Percentiles rank a stretch among this genome's conserved stretches.
Evolutionary conservation across 305 asterid species (phyloP).

Genomic region (Striga hermonthica): DNA sequence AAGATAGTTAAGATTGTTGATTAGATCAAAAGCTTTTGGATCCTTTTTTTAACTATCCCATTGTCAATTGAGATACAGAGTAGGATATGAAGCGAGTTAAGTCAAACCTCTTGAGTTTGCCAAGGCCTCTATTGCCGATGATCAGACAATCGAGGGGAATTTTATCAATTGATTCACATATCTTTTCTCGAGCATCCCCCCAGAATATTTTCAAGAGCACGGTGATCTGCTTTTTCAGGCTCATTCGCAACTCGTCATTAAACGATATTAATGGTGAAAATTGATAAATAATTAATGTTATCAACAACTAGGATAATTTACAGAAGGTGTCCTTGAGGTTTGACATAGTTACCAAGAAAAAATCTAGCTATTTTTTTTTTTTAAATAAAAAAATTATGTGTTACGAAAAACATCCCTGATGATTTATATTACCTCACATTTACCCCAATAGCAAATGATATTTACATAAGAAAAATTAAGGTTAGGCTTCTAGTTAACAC

Average conservation of each 20-base stretch:
- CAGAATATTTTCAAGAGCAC: constrained; percentile 72
- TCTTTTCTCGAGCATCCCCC: constrained; percentile 91
- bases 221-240: constrained; percentile 41
- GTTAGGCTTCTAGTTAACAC: too few relatives aligned
- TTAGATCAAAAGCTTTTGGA: background rate
- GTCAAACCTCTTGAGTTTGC: constrained; percentile 66
- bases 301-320: too few relatives aligned
- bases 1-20: background rate
- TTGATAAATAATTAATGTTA: background rate
- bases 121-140: constrained; percentile 92
- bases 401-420: too few relatives aligned
- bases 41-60: background rate
- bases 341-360: too few relatives aligned
- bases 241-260: constrained; percentile 9
- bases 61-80: background rate
- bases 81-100: background rate
- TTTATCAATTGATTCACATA: constrained; percentile 60
- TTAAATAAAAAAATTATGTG: too few relatives aligned
- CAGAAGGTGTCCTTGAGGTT: too few relatives aligned
- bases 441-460: too few relatives aligned
- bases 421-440: too few relatives aligned
- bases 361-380: too few relatives aligned
- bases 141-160: constrained; percentile 71
- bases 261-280: background rate
- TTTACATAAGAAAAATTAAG: too few relatives aligned